Evolutionary conservation across 306 rosid species (phyloP).

Genomic region (Pterocarpus santalinus): DNA sequence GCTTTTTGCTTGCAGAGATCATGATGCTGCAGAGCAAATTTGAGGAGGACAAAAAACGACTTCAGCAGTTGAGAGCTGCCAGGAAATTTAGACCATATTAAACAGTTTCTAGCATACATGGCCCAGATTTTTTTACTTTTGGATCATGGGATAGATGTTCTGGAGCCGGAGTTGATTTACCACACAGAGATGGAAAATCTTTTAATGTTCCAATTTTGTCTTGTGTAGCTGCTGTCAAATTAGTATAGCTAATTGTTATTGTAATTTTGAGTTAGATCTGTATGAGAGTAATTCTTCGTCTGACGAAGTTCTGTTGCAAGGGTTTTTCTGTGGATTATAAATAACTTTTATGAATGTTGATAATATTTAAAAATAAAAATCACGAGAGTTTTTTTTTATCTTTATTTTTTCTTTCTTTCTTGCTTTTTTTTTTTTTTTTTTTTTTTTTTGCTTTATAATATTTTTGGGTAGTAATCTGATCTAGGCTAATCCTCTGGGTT

Average conservation of each 20-base stretch:
- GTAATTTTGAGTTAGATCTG: slow-evolving; percentile 7
- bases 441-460: no score
- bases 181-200: background rate
- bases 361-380: no score
- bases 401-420: no score
- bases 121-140: background rate
- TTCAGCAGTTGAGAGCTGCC: slow-evolving; percentile 86
- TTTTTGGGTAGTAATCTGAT: no score
- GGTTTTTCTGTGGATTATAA: no score
- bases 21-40: slow-evolving; percentile 86
- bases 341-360: no score
- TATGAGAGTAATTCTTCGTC: no score
- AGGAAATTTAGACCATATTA: slow-evolving; percentile 89
- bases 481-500: no score
- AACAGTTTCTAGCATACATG: background rate
- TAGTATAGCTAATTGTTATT: background rate
- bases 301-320: no score
- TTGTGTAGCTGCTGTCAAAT: background rate
- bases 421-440: no score
- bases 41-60: slow-evolving; percentile 80
- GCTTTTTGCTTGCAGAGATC: slow-evolving; percentile 69
- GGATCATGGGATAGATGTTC: background rate
- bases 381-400: no score
- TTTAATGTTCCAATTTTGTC: background rate
- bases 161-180: background rate